Percentiles rank a stretch among this genome's conserved stretches.
phyloP scores from a whole-genome alignment of 202 grass and related monocot species.

The Sporobolus alterniflorus region DNA sequence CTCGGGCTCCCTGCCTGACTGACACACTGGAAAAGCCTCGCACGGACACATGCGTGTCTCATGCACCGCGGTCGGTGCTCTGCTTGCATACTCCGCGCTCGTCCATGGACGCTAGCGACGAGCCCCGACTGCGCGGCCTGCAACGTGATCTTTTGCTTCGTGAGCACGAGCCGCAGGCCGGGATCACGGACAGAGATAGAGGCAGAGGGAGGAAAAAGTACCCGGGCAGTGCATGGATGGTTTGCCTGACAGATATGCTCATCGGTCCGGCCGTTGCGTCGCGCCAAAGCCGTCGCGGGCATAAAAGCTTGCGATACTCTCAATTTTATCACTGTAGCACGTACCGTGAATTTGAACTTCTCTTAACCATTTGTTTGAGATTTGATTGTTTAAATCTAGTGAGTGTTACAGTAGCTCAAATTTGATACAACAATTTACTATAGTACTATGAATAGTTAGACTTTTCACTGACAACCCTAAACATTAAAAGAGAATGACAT shows the following conservation, averaged over 20 bases:
- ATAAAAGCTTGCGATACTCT: background rate
- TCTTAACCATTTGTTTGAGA: too few relatives aligned
- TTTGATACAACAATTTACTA: too few relatives aligned
- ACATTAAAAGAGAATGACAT: too few relatives aligned
- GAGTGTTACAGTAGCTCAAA: too few relatives aligned
- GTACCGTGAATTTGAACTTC: too few relatives aligned
- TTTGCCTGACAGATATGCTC: background rate
- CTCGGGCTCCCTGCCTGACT: background rate
- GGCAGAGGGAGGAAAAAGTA: background rate
- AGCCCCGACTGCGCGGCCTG: background rate
- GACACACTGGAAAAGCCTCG: constrained; percentile 14
- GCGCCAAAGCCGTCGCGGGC: constrained; percentile 16
- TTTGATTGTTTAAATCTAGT: too few relatives aligned
- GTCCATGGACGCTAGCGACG: background rate
- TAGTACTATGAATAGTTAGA: too few relatives aligned
- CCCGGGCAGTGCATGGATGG: background rate
- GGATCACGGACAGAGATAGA: constrained; percentile 18
- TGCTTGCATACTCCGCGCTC: background rate
- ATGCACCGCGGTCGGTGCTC: too few relatives aligned
- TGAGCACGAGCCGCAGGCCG: background rate
- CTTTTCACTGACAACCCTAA: too few relatives aligned
- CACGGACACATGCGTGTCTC: constrained; percentile 35
- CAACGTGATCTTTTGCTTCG: constrained; percentile 46
- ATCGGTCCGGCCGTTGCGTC: background rate
- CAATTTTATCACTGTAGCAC: too few relatives aligned